phyloP scores from a whole-genome alignment of 805 yeast species.

The Teunomyces kruisii region DNA sequence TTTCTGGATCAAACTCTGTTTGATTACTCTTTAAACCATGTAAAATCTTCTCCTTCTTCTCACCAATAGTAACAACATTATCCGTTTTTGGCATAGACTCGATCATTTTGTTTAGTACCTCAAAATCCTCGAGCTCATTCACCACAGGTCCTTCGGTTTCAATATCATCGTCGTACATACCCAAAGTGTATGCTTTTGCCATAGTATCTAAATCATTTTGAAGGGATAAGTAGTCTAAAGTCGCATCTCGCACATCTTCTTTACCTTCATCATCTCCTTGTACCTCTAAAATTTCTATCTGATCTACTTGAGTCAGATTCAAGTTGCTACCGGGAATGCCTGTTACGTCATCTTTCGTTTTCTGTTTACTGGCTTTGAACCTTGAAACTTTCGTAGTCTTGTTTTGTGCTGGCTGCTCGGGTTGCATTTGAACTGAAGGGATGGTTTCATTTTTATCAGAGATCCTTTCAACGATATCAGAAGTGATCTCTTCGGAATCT shows the following conservation, averaged over 20 bases:
- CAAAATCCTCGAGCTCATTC: conserved; percentile 54
- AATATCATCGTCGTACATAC: conserved; percentile 61
- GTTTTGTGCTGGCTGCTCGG: background rate
- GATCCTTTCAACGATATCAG: conserved; percentile 5
- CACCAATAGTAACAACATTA: conserved; percentile 3
- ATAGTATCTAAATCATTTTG: conserved; percentile 52
- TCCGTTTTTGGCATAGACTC: conserved; percentile 29
- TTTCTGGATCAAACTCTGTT: conserved; percentile 7
- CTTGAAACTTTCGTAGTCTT: conserved; percentile 9
- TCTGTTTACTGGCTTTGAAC: conserved; percentile 9
- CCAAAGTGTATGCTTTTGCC: conserved; percentile 61
- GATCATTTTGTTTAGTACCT: conserved; percentile 47
- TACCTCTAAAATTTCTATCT: conserved; percentile 14
- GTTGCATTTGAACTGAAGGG: background rate
- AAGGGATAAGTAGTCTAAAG: conserved; percentile 39
- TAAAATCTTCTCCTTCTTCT: conserved; percentile 1
- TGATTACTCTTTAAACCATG: background rate
- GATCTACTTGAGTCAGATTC: conserved; percentile 6
- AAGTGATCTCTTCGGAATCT: background rate
- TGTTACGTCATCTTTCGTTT: background rate
- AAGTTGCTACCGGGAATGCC: background rate
- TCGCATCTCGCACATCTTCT: conserved; percentile 18
- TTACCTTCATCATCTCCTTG: conserved; percentile 13
- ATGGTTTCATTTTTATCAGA: background rate
- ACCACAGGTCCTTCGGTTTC: conserved; percentile 57